Percentiles rank a stretch among this genome's conserved stretches.
Evolutionary conservation across 495 filamentous ascomycete species (phyloP).

Genomic region (Halenospora varia): DNA sequence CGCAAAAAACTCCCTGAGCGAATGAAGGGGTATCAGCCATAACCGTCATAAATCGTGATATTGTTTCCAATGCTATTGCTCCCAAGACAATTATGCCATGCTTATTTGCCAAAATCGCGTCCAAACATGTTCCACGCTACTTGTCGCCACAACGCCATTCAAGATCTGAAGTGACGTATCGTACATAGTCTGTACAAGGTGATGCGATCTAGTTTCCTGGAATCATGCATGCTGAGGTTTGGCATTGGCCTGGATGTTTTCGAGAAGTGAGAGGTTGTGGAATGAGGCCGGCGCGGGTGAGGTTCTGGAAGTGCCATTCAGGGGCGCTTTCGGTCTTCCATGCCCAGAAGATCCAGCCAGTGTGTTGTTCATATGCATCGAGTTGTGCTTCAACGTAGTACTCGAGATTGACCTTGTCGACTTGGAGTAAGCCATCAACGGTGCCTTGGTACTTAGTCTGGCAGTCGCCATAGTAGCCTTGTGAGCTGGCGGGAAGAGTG

Average conservation of each 20-base stretch:
- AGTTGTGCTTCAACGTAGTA: slow-evolving; percentile 70
- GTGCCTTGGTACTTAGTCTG: slow-evolving; percentile 52
- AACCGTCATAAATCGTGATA: neutral
- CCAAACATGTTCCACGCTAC: neutral
- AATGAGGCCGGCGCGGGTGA: slow-evolving; percentile 27
- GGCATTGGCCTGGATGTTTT: slow-evolving; percentile 22
- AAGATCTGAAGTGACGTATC: too few relatives aligned
- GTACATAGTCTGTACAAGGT: neutral
- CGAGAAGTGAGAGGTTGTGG: slow-evolving; percentile 23
- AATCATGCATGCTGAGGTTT: slow-evolving; percentile 14
- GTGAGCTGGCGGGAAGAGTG: slow-evolving; percentile 39
- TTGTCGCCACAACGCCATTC: too few relatives aligned
- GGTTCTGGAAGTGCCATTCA: slow-evolving; percentile 79
- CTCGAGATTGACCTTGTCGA: slow-evolving; percentile 53
- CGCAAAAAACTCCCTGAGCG: neutral
- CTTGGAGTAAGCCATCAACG: slow-evolving; percentile 43
- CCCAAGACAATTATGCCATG: too few relatives aligned
- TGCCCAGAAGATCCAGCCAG: slow-evolving; percentile 78
- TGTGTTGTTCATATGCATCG: slow-evolving; percentile 64
- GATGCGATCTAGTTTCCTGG: slow-evolving; percentile 11
- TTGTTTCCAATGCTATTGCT: neutral
- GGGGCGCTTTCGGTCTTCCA: slow-evolving; percentile 83
- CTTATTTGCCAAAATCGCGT: neutral
- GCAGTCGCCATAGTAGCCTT: slow-evolving; percentile 53
- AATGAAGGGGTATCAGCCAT: neutral